Base-by-base conservation (phyloP, 202 grass and related monocot species). In the Brachypodium distachyon region DNA sequence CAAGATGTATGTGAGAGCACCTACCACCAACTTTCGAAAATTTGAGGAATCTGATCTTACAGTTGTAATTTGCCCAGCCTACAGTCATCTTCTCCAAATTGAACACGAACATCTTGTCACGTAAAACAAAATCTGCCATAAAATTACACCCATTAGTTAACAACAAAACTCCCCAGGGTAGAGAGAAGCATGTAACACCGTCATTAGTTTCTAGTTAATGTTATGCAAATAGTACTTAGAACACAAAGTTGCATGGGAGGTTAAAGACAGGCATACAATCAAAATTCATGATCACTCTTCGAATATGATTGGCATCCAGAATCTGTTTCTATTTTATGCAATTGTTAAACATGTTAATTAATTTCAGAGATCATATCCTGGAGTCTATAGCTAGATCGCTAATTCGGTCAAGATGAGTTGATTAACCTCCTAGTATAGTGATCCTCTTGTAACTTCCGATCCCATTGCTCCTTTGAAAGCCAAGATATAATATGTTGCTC, bases 31-130 rank as follows among this genome's bases (percentile, higher is more conserved):
- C n/a, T n/a, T n/a, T n/a, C n/a, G n/a, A n/a, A n/a, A n/a, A n/a
- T n/a, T n/a, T n/a, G 10, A 55, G 23, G 31, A 36, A 42, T 73
- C 31, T 41, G 16, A 34, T 82, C 88, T 92, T 80, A 93, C 94
- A 94, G 13, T 97, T 84, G n/a, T 97, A 91, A 77, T 85, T 74
- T 12, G 73, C 57, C 94, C 94, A 97, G 62, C 90, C 91, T 27
- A 97, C 87, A 22, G 67, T 79, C 86, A 91, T 81, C 54, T 88
- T 97, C 14, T 56, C 78, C 78, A 97, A 61, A 70, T 97, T 91
- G 42, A 93, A 97, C 72, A 93, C 91, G 33, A 97, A 84, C 79
- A 97, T 91, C 81, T 97, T 97, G 55, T 97, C 91, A 63, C 91
- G 93, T 40, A 97, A 71, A 79, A 97, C 81, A 71, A 97, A 61